Conservation (phyloP, 1,284 basidiomycete species). For the Porogramme epimiltina region DNA sequence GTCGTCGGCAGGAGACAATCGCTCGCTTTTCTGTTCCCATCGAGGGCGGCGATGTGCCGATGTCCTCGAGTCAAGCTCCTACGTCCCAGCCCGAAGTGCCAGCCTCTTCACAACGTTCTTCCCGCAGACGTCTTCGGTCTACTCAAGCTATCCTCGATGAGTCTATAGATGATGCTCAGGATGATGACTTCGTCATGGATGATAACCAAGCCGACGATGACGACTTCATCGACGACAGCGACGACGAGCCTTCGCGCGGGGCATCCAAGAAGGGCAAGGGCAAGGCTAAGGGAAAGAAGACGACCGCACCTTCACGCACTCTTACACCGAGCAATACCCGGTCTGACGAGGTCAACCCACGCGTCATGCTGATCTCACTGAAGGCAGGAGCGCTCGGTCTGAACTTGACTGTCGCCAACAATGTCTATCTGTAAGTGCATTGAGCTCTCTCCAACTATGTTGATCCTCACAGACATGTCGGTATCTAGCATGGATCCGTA, state of each 20-base stretch:
- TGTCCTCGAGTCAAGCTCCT: conserved; percentile 9
- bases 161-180: conserved; percentile 27
- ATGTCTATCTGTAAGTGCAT: conserved; percentile 77
- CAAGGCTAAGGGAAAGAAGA: conserved; percentile 43
- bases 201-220: conserved; percentile 39
- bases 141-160: conserved; percentile 16
- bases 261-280: conserved; percentile 41
- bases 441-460: background rate
- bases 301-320: conserved; percentile 8
- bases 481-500: conserved; percentile 79
- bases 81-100: conserved; percentile 11
- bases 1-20: conserved; percentile 76
- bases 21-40: conserved; percentile 72
- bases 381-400: conserved; percentile 84
- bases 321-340: conserved; percentile 1
- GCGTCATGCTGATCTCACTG: conserved; percentile 85
- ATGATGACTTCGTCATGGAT: conserved; percentile 33
- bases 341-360: conserved; percentile 52
- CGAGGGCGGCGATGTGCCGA: conserved; percentile 31
- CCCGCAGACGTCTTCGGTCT: conserved; percentile 25
- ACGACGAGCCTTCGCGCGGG: conserved; percentile 33
- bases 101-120: conserved; percentile 17
- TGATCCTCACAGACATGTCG: too few relatives aligned
- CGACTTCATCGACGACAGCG: conserved; percentile 44
- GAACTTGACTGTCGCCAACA: conserved; percentile 88